Conservation (phyloP, 768 basidiomycete species). For the Calocybe cyanea region DNA sequence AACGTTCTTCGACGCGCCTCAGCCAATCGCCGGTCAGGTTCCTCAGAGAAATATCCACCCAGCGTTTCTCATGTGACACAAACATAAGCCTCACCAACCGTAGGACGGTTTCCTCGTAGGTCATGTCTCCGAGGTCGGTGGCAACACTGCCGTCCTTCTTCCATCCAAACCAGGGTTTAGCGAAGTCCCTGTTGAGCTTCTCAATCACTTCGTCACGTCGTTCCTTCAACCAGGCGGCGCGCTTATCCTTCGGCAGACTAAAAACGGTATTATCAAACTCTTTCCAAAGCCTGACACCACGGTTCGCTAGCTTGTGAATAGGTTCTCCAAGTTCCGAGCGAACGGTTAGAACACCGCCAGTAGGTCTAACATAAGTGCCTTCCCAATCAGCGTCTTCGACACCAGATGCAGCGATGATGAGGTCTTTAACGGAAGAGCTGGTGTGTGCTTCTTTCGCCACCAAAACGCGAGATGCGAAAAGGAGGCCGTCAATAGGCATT, state of each 20-base stretch:
- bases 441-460: conserved; percentile 99
- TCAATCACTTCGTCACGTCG: conserved; percentile 85
- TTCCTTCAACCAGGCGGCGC: conserved; percentile 80
- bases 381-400: conserved; percentile 91
- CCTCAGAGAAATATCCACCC: conserved; percentile 89
- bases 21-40: conserved; percentile 98
- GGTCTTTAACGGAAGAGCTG: conserved; percentile 88
- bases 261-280: conserved; percentile 98
- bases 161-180: conserved; percentile 96
- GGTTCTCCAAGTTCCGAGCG: conserved; percentile 98
- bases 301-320: conserved; percentile 98
- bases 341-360: conserved; percentile 95
- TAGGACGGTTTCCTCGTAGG: conserved; percentile 92
- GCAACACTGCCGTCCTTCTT: conserved; percentile 89
- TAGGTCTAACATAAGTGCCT: conserved; percentile 89
- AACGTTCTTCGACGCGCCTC: conserved; percentile 91
- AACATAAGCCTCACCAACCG: conserved; percentile 95
- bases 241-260: conserved; percentile 94
- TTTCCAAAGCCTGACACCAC: conserved; percentile 97
- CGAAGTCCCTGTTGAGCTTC: conserved; percentile 92
- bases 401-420: conserved; percentile 93
- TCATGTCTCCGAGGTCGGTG: conserved; percentile 92
- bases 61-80: conserved; percentile 84
- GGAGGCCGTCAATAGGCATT: conserved; percentile 98
- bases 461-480: conserved; percentile 97